A percentile compares a stretch with the other conserved stretches of the same genome.
Conservation (phyloP, 257 asterid genomes). For the Forsythia viridissima region DNA sequence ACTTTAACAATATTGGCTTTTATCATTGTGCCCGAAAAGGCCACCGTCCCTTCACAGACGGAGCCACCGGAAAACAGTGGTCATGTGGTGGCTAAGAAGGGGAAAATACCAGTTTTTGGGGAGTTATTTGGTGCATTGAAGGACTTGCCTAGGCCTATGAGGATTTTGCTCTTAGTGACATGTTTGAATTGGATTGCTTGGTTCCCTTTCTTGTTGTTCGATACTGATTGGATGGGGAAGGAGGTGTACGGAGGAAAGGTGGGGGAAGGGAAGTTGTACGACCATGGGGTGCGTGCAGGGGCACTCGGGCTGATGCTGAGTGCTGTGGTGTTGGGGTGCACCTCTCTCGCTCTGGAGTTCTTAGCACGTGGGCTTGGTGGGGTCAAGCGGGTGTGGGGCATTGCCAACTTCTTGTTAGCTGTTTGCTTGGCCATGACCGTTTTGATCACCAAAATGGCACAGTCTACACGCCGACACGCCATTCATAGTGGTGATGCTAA, state of each 20-base stretch:
- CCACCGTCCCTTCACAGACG: neutral
- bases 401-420: slow-evolving; percentile 68
- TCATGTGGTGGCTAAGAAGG: slow-evolving; percentile 11
- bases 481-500: slow-evolving; percentile 20
- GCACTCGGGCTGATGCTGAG: slow-evolving; percentile 73
- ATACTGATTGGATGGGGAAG: slow-evolving; percentile 84
- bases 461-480: slow-evolving; percentile 37
- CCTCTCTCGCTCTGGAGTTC: slow-evolving; percentile 58
- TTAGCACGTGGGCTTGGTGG: slow-evolving; percentile 53
- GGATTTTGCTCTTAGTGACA: slow-evolving; percentile 61
- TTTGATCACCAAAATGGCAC: slow-evolving; percentile 61
- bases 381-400: slow-evolving; percentile 75
- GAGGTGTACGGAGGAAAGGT: slow-evolving; percentile 72
- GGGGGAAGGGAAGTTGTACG: slow-evolving; percentile 52
- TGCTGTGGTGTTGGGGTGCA: slow-evolving; percentile 63
- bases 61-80: neutral
- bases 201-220: slow-evolving; percentile 70
- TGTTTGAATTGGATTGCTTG: slow-evolving; percentile 75
- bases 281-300: slow-evolving; percentile 78
- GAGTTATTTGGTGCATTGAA: slow-evolving; percentile 62
- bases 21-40: slow-evolving; percentile 31
- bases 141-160: slow-evolving; percentile 66
- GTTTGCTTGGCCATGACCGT: slow-evolving; percentile 68
- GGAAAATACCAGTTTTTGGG: slow-evolving; percentile 53
- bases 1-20: slow-evolving; percentile 50